Evolutionary conservation across 768 basidiomycete genomes (phyloP).

Genomic region (Psilocybe subaeruginosa): DNA sequence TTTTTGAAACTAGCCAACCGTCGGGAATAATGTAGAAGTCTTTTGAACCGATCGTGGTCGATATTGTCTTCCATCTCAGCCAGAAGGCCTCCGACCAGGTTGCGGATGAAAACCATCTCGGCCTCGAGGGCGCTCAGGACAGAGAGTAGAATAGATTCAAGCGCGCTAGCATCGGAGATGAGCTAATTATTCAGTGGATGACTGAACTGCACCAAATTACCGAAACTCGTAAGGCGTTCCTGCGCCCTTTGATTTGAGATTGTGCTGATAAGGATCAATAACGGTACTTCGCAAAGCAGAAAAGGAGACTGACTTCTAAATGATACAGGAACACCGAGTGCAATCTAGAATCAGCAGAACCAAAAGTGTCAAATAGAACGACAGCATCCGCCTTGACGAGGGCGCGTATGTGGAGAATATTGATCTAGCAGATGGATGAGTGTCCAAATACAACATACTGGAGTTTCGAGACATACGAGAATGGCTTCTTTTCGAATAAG

Average conservation of each 20-base stretch:
- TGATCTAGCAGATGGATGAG: slow-evolving; percentile 56
- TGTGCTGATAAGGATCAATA: slow-evolving; percentile 57
- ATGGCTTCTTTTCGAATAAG: slow-evolving; percentile 87
- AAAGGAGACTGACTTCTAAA: slow-evolving; percentile 59
- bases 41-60: slow-evolving; percentile 92
- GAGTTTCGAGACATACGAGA: slow-evolving; percentile 54
- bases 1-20: slow-evolving; percentile 89
- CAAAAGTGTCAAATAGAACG: slow-evolving; percentile 90
- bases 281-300: background rate
- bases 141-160: slow-evolving; percentile 91
- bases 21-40: slow-evolving; percentile 90
- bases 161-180: slow-evolving; percentile 58
- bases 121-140: slow-evolving; percentile 93
- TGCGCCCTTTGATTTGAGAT: slow-evolving; percentile 71
- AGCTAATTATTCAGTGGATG: slow-evolving; percentile 12
- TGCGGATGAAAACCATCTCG: slow-evolving; percentile 93
- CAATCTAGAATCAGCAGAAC: slow-evolving; percentile 82
- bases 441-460: slow-evolving; percentile 1
- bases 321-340: slow-evolving; percentile 90
- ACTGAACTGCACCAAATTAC: slow-evolving; percentile 38
- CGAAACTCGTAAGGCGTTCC: slow-evolving; percentile 88
- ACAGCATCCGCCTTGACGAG: slow-evolving; percentile 93
- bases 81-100: slow-evolving; percentile 86
- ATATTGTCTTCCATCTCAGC: slow-evolving; percentile 96
- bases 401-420: slow-evolving; percentile 93